Evolutionary conservation across 1,284 basidiomycete species (phyloP).

Genomic region (Naganishia liquefaciens): DNA sequence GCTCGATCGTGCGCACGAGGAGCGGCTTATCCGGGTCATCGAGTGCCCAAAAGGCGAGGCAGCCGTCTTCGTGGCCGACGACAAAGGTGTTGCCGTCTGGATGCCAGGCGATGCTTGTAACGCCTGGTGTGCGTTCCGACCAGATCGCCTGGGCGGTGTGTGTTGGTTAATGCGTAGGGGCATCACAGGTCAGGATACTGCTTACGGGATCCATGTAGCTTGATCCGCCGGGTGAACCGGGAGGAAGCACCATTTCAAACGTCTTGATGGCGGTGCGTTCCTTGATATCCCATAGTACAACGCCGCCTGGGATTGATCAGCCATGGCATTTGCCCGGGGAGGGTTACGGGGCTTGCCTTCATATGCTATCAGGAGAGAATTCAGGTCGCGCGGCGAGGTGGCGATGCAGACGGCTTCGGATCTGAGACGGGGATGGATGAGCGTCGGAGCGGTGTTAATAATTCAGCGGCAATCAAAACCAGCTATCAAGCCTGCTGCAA

Average conservation of each 20-base stretch:
- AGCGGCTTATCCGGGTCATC: conserved; percentile 79
- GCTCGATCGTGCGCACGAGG: conserved; percentile 68
- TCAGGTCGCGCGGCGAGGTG: conserved; percentile 77
- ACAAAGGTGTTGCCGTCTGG: conserved; percentile 59
- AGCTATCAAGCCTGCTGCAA: too few species aligned
- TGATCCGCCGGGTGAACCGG: conserved; percentile 73
- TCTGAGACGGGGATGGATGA: conserved; percentile 36
- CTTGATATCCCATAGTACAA: conserved; percentile 72
- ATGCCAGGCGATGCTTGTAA: conserved; percentile 71
- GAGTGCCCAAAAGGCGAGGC: conserved; percentile 80
- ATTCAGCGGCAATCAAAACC: too few species aligned
- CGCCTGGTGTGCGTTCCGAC: conserved; percentile 67
- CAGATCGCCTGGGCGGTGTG: conserved; percentile 61
- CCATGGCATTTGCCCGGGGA: neutral
- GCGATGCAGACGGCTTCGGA: conserved; percentile 65
- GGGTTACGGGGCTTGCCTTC: conserved; percentile 59
- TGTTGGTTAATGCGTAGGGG: neutral
- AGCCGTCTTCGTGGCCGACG: conserved; percentile 73
- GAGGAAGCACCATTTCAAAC: conserved; percentile 68
- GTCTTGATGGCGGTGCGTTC: conserved; percentile 63
- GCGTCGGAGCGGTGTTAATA: conserved; percentile 25
- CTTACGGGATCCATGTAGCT: conserved; percentile 59
- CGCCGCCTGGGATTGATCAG: conserved; percentile 61
- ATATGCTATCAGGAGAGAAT: conserved; percentile 77
- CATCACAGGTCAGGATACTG: conserved; percentile 13